Base-by-base conservation (phyloP, 116 monocot species). In the Papilionanthe hybrid region DNA sequence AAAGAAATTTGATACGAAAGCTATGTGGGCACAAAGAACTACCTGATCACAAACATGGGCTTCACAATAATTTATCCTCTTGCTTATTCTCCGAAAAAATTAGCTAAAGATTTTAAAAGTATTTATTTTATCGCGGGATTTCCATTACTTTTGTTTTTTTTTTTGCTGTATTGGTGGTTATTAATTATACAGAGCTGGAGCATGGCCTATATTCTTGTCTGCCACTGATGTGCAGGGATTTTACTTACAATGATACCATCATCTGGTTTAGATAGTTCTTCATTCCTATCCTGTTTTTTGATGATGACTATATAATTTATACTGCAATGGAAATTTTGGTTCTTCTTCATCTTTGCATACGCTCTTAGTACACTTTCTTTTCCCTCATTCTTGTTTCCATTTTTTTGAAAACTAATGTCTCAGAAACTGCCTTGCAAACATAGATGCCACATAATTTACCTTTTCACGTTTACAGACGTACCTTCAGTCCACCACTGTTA, bases 401-500 rank as follows among this genome's bases (percentile, higher is more conserved):
- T 18, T 29, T 73, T 43, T 18, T n/a, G n/a, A 44, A n/a, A 73
- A 73, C 5, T 22, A 44, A n/a, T 17, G 45, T 17, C 41, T 73
- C 6, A 42, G 42, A 73, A 73, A 44, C 44, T 73, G 44, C 10
- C 43, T 42, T 73, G n/a, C 73, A 44, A 42, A 73, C 19, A 17
- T 73, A 73, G 44, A 73, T 73, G 22, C 20, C 8, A 9, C 25
- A 44, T 43, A 19, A 73, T 73, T 44, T 8, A 44, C 27, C 2
- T 27, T 50, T 44, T n/a, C 49, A 57, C 18, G 63, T 44, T 85
- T 78, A 55, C 89, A 99, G 99, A 99, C 95, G 17, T 99, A 95
- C 82, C 82, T 99, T 77, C 90, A 99, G 79, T 99, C 99, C 28
- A 89, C 92, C 13, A 87, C 93, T 18, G 79, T 93, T 75, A 99